A percentile compares a stretch with the other conserved stretches of the same genome.
Evolutionary conservation across 1,284 basidiomycete species (phyloP).

Genomic region (Fomitopsis pinicola): DNA sequence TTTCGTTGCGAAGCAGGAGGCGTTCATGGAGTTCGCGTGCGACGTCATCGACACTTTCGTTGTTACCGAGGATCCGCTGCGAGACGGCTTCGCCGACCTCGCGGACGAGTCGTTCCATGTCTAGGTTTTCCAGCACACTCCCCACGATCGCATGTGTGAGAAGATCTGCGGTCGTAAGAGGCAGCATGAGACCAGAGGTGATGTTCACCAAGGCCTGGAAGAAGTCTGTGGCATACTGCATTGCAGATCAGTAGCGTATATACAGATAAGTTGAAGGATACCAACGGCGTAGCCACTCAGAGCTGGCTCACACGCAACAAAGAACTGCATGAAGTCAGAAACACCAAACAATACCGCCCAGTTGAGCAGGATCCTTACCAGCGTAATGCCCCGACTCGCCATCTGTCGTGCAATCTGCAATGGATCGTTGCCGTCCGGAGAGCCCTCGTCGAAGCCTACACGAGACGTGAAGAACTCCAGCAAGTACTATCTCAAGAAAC

Average conservation of each 20-base stretch:
- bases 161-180: slow-evolving; percentile 92
- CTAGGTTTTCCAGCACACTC: slow-evolving; percentile 95
- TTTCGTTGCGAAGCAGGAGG: slow-evolving; percentile 89
- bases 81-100: slow-evolving; percentile 95
- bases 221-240: slow-evolving; percentile 89
- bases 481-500: slow-evolving; percentile 18
- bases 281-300: slow-evolving; percentile 85
- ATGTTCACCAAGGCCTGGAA: slow-evolving; percentile 91
- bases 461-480: slow-evolving; percentile 14
- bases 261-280: slow-evolving; percentile 6
- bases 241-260: slow-evolving; percentile 20
- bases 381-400: slow-evolving; percentile 87
- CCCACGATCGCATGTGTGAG: slow-evolving; percentile 98
- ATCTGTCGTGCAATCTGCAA: slow-evolving; percentile 84
- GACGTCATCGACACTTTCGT: slow-evolving; percentile 95
- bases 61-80: slow-evolving; percentile 83
- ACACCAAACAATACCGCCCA: background rate
- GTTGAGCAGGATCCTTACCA: slow-evolving; percentile 47
- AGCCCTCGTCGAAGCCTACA: slow-evolving; percentile 84
- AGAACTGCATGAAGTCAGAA: slow-evolving; percentile 59
- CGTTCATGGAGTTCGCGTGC: slow-evolving; percentile 91
- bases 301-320: slow-evolving; percentile 98
- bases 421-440: slow-evolving; percentile 92
- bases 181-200: slow-evolving; percentile 93
- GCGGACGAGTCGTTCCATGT: slow-evolving; percentile 94